Conservation (phyloP, 768 basidiomycete species). For the Chalciporus piperatus region DNA sequence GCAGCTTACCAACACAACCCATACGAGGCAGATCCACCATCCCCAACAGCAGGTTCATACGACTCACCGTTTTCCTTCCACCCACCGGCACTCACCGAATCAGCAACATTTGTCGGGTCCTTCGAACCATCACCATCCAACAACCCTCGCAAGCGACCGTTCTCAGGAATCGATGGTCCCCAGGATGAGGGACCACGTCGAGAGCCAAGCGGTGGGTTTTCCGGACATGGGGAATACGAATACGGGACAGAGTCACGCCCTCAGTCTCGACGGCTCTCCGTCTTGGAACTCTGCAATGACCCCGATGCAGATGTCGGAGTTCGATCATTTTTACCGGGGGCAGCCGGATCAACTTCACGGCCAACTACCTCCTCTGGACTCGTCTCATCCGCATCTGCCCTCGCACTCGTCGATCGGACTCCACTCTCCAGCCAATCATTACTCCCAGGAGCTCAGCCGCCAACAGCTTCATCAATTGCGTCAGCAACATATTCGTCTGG, state of each 20-base stretch:
- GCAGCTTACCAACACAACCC: conserved; percentile 28
- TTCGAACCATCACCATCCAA: conserved; percentile 32
- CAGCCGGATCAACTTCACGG: conserved; percentile 35
- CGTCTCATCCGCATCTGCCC: conserved; percentile 45
- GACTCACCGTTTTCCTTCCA: conserved; percentile 82
- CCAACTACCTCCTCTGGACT: conserved; percentile 46
- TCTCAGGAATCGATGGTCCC: conserved; percentile 51
- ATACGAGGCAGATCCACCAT: conserved; percentile 32
- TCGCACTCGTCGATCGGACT: conserved; percentile 50
- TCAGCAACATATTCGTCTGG: conserved; percentile 36
- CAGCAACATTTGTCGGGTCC: conserved; percentile 29
- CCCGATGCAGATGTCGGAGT: conserved; percentile 42
- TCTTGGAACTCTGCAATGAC: conserved; percentile 90
- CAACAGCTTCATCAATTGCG: conserved; percentile 42
- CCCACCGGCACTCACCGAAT: conserved; percentile 52
- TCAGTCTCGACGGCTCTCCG: conserved; percentile 74
- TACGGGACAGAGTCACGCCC: conserved; percentile 75
- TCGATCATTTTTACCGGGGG: conserved; percentile 45
- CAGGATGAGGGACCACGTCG: conserved; percentile 41
- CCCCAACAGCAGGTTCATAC: conserved; percentile 32
- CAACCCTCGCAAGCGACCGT: conserved; percentile 63
- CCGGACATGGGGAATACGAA: conserved; percentile 48
- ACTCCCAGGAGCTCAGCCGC: conserved; percentile 48
- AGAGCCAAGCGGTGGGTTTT: conserved; percentile 31
- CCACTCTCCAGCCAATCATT: conserved; percentile 33